Percentiles rank a stretch among this genome's conserved stretches.
phyloP scores from a whole-genome alignment of 805 yeast genomes.

The Cyberlindnera nakhonratchasimensis region DNA sequence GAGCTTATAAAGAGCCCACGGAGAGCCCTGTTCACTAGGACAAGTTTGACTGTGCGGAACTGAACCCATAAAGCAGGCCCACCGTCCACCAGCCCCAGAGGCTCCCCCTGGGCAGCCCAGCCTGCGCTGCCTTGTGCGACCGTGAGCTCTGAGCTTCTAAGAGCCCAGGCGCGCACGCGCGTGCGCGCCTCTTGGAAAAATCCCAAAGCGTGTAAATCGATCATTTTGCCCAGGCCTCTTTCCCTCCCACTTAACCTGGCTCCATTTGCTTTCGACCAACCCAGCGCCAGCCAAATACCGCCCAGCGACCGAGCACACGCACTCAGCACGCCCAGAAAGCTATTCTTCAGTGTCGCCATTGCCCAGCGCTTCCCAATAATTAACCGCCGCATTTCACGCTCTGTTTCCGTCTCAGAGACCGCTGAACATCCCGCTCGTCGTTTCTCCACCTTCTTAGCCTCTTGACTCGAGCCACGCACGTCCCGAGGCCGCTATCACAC shows the following conservation, averaged over 20 bases:
- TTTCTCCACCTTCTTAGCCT: slow-evolving; percentile 2
- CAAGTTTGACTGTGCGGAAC: too few relatives aligned
- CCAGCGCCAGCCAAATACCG: too few relatives aligned
- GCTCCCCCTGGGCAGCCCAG: too few relatives aligned
- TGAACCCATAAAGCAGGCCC: too few relatives aligned
- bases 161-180: too few relatives aligned
- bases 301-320: neutral
- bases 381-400: neutral
- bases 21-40: too few relatives aligned
- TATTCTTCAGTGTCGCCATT: neutral
- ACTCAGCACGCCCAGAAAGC: neutral
- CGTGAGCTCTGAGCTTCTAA: too few relatives aligned
- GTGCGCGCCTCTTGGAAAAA: neutral
- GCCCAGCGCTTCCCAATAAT: neutral
- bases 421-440: neutral
- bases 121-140: too few relatives aligned
- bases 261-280: neutral
- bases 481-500: neutral
- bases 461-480: neutral
- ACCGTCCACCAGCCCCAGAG: too few relatives aligned
- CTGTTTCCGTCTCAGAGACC: neutral
- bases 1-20: too few relatives aligned
- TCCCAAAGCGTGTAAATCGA: neutral
- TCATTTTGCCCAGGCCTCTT: neutral
- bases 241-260: neutral